These are phyloP conservation scores for Lophiotrema nucula DNA, from an alignment of 495 filamentous ascomycete species.

Conservation along the genomic window DNA sequence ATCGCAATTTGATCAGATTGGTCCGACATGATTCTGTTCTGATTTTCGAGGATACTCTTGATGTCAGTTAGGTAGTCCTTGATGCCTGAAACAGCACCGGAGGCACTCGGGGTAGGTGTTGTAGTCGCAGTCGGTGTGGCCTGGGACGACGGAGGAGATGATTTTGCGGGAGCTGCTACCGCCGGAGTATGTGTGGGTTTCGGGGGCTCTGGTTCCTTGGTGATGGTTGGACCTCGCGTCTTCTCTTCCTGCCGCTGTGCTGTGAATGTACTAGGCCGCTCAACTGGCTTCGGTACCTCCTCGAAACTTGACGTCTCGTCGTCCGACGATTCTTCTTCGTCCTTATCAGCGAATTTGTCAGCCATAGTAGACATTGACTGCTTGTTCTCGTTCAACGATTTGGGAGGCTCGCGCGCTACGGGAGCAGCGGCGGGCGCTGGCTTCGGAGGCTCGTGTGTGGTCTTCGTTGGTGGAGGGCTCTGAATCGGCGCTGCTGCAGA, in stretches of 20 bases:
- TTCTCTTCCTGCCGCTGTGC: constrained; percentile 35
- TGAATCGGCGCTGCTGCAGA: constrained; percentile 50
- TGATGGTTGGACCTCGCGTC: constrained; percentile 19
- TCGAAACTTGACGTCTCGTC: constrained; percentile 80
- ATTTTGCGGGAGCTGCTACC: constrained; percentile 22
- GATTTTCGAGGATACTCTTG: constrained; percentile 61
- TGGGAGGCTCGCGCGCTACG: constrained; percentile 54
- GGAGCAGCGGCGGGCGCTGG: constrained; percentile 45
- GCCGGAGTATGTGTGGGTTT: constrained; percentile 41
- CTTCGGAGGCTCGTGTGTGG: constrained; percentile 39
- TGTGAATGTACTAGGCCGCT: constrained; percentile 47
- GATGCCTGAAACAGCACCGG: constrained; percentile 38
- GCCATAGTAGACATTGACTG: constrained; percentile 80
- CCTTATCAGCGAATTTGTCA: constrained; percentile 76
- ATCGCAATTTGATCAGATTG: constrained; percentile 62
- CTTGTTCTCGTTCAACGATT: constrained; percentile 77
- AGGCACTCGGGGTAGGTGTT: constrained; percentile 32
- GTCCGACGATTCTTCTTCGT: constrained; percentile 57
- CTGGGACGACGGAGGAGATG: constrained; percentile 5
- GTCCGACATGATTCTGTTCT: constrained; percentile 60
- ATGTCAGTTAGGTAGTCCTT: constrained; percentile 56
- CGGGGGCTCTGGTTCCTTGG: constrained; percentile 29
- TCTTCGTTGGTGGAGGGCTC: constrained; percentile 54
- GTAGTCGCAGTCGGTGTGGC: constrained; percentile 11
- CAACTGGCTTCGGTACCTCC: constrained; percentile 66